phyloP scores from a whole-genome alignment of 257 asterid species.

The Henckelia pumila region DNA sequence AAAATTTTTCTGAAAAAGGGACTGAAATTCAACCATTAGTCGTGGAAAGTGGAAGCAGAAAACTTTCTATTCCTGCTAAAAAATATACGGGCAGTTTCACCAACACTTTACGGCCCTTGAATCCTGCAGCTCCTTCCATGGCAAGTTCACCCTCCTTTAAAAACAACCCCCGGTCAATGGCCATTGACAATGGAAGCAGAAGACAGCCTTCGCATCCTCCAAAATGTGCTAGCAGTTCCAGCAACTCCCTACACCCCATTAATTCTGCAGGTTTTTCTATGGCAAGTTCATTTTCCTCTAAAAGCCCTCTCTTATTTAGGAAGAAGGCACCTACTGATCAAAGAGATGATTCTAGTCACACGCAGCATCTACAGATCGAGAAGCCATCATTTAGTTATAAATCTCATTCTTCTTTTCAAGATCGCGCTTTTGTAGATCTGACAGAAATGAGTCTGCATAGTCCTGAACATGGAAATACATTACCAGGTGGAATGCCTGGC shows the following conservation, averaged over 20 bases:
- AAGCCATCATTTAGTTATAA: slow-evolving; percentile 24
- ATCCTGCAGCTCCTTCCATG: not conserved
- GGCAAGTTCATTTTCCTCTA: slow-evolving; percentile 41
- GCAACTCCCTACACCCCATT: slow-evolving; percentile 28
- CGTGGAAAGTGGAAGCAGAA: not conserved
- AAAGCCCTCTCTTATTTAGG: slow-evolving; percentile 31
- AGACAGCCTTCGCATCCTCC: slow-evolving; percentile 33
- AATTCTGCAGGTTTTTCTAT: slow-evolving; percentile 22
- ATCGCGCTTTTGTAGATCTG: slow-evolving; percentile 31
- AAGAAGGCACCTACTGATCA: slow-evolving; percentile 36
- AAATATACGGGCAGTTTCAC: not conserved
- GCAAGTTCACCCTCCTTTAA: not conserved
- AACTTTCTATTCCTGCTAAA: not conserved
- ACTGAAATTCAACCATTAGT: slow-evolving; percentile 18
- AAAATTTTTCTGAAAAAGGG: slow-evolving; percentile 34
- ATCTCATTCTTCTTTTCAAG: slow-evolving; percentile 29
- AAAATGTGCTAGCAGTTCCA: slow-evolving; percentile 29
- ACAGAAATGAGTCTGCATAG: slow-evolving; percentile 29
- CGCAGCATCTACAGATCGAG: slow-evolving; percentile 24
- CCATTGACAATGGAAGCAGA: slow-evolving; percentile 42
- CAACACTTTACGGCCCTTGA: not conserved
- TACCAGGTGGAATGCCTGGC: slow-evolving; percentile 25
- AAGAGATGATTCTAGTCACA: slow-evolving; percentile 29
- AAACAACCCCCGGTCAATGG: slow-evolving; percentile 26
- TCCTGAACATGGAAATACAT: slow-evolving; percentile 29